Evolutionary conservation across 495 filamentous ascomycete species (phyloP).

Genomic region (Talaromyces stipitatus): DNA sequence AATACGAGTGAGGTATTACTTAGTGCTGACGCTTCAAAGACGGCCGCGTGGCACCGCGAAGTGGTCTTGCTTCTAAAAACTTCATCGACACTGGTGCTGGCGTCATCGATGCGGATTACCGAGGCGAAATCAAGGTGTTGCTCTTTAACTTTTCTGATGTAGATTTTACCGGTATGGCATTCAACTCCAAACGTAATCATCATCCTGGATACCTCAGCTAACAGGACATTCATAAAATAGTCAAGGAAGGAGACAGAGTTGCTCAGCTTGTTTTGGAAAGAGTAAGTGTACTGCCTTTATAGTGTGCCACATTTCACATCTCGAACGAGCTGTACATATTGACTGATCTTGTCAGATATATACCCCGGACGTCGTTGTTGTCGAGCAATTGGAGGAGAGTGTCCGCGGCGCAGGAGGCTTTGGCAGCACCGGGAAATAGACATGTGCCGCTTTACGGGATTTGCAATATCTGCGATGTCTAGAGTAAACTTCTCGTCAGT

Average conservation of each 20-base stretch:
- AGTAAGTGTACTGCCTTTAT: slow-evolving; percentile 23
- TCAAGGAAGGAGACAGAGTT: slow-evolving; percentile 80
- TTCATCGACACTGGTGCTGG: slow-evolving; percentile 93
- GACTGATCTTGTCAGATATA: slow-evolving; percentile 49
- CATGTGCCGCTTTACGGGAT: not conserved
- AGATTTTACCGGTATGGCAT: slow-evolving; percentile 55
- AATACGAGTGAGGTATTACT: not conserved
- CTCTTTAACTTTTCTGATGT: slow-evolving; percentile 84
- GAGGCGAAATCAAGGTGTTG: slow-evolving; percentile 86
- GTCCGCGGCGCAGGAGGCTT: slow-evolving; percentile 88
- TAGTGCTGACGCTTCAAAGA: slow-evolving; percentile 40
- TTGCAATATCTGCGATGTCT: not conserved
- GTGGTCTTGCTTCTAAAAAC: slow-evolving; percentile 84
- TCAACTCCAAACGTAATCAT: not conserved
- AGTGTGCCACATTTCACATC: too few relatives aligned
- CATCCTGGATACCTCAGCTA: not conserved
- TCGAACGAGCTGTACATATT: slow-evolving; percentile 9
- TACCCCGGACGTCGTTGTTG: slow-evolving; percentile 83
- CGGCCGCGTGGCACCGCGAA: slow-evolving; percentile 85
- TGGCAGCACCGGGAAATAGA: slow-evolving; percentile 68
- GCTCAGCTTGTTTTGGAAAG: slow-evolving; percentile 91
- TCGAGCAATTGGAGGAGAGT: slow-evolving; percentile 82
- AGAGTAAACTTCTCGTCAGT: not conserved
- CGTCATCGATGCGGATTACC: slow-evolving; percentile 96
- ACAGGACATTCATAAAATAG: slow-evolving; percentile 13